phyloP scores from a whole-genome alignment of 495 filamentous ascomycete species.

The Daldinia decipiens region DNA sequence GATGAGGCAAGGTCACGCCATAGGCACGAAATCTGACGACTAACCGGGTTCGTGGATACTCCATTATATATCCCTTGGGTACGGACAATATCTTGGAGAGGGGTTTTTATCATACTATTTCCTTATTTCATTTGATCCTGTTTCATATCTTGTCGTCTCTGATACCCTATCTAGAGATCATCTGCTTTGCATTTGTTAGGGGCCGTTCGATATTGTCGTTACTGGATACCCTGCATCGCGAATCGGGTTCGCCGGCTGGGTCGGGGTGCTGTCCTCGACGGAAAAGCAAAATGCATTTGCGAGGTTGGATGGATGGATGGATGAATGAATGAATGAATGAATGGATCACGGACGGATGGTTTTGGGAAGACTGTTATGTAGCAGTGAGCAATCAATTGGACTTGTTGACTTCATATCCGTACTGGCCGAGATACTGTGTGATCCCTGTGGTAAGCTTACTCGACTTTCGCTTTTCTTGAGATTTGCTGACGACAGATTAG shows the following conservation, averaged over 20 bases:
- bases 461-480: neutral
- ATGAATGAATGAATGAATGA: conserved; percentile 23
- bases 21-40: conserved; percentile 48
- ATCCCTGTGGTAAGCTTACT: conserved; percentile 11
- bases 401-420: conserved; percentile 13
- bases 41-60: conserved; percentile 37
- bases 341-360: conserved; percentile 6
- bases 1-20: conserved; percentile 50
- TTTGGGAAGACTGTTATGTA: conserved; percentile 34
- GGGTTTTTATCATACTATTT: conserved; percentile 20
- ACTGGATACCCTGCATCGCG: conserved; percentile 29
- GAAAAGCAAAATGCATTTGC: conserved; percentile 18
- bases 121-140: conserved; percentile 17
- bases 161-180: conserved; percentile 49
- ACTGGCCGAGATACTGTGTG: neutral
- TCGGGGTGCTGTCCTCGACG: conserved; percentile 22
- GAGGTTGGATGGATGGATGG: conserved; percentile 17
- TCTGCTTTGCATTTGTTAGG: conserved; percentile 22
- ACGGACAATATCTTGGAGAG: conserved; percentile 14
- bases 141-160: conserved; percentile 28
- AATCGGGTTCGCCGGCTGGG: conserved; percentile 33
- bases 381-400: conserved; percentile 36
- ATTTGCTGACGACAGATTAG: conserved; percentile 7
- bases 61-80: conserved; percentile 18
- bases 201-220: conserved; percentile 11